Percentiles rank a stretch among this genome's conserved stretches.
Evolutionary conservation across 2,329 filamentous ascomycete genomes (phyloP).

Genomic region (Colletotrichum nymphaeae): DNA sequence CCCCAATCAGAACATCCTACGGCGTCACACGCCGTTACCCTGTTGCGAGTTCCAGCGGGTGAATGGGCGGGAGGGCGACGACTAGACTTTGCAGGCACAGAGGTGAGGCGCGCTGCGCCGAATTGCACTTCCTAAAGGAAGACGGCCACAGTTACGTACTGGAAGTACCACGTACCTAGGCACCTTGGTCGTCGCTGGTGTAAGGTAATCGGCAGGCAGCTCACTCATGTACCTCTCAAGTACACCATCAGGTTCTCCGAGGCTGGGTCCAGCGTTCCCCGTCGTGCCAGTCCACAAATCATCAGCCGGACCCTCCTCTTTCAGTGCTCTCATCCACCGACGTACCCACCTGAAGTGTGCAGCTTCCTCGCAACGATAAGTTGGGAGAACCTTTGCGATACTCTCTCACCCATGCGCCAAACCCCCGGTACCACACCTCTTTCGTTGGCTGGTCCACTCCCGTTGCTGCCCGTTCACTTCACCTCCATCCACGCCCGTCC

Average conservation of each 20-base stretch:
- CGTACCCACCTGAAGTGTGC: conserved; percentile 4
- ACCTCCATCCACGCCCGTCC: conserved; percentile 18
- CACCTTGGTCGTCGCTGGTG: background rate
- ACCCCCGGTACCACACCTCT: conserved; percentile 1
- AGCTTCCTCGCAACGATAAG: background rate
- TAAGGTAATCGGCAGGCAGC: background rate
- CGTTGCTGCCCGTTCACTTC: conserved; percentile 27
- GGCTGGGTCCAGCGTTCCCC: conserved; percentile 6
- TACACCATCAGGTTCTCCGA: background rate
- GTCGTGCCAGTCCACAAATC: background rate
- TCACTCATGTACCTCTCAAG: conserved; percentile 12
- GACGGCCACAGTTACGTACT: too few relatives aligned
- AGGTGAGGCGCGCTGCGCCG: background rate
- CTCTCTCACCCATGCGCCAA: background rate
- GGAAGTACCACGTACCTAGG: background rate
- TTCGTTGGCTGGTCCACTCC: conserved; percentile 10
- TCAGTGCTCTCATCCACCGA: background rate
- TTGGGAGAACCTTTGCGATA: conserved; percentile 5
- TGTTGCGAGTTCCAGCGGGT: conserved; percentile 24
- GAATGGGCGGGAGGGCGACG: conserved; percentile 17
- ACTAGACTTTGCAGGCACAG: conserved; percentile 1
- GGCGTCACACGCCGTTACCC: conserved; percentile 21
- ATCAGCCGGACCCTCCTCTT: background rate
- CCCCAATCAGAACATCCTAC: conserved; percentile 21
- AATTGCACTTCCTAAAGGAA: background rate